Percentiles rank a stretch among this genome's conserved stretches.
phyloP scores from a whole-genome alignment of 768 basidiomycete species.

The Clathrus columnatus region DNA sequence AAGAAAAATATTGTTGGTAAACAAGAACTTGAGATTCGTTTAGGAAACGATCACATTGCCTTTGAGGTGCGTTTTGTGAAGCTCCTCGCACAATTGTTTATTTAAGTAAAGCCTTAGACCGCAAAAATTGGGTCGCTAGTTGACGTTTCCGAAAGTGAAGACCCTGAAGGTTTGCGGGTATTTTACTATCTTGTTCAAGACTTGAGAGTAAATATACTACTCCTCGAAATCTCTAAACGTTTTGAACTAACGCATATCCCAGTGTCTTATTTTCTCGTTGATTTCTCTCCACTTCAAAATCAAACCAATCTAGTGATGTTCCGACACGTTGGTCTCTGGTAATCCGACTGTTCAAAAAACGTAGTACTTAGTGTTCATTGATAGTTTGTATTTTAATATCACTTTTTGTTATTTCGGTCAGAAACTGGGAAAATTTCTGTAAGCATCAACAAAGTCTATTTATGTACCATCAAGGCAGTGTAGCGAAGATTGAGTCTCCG shows the following conservation, averaged over 20 bases:
- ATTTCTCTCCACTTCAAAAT: slow-evolving; percentile 99
- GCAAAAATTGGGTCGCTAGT: slow-evolving; percentile 96
- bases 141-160: slow-evolving; percentile 94
- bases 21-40: slow-evolving; percentile 92
- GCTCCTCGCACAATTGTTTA: background rate
- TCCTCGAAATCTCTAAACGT: background rate
- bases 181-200: slow-evolving; percentile 99
- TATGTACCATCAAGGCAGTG: background rate
- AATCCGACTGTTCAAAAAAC: background rate
- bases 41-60: slow-evolving; percentile 92
- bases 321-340: background rate
- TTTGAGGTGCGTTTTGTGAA: slow-evolving; percentile 63
- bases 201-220: slow-evolving; percentile 56
- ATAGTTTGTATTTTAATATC: background rate
- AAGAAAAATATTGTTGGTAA: slow-evolving; percentile 99
- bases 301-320: slow-evolving; percentile 73
- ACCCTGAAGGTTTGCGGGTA: slow-evolving; percentile 93
- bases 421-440: background rate
- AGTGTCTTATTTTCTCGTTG: slow-evolving; percentile 98
- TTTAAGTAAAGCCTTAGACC: slow-evolving; percentile 53
- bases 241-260: background rate
- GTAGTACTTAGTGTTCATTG: background rate
- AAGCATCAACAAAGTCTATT: background rate
- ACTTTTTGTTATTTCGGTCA: background rate
- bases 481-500: background rate